Percentiles rank a stretch among this genome's conserved stretches.
phyloP scores from a whole-genome alignment of 768 basidiomycete genomes.

The Myochromella boudieri region DNA sequence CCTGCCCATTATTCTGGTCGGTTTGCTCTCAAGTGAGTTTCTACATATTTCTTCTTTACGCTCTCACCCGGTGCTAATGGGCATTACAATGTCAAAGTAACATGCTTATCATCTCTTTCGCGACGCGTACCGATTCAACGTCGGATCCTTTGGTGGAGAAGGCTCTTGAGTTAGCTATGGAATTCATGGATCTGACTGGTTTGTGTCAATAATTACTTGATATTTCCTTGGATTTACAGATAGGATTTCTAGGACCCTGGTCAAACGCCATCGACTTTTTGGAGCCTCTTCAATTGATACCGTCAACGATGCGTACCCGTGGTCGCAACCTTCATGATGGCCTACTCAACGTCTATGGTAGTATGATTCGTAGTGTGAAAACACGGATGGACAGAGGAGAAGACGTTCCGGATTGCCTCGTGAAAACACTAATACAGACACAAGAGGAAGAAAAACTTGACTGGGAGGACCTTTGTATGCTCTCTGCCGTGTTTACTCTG shows the following conservation, averaged over 20 bases:
- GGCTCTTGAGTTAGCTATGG: constrained; percentile 34
- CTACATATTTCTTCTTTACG: neutral
- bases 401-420: constrained; percentile 41
- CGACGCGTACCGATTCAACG: constrained; percentile 37
- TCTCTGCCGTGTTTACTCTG: constrained; percentile 39
- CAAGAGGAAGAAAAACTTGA: constrained; percentile 34
- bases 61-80: no score
- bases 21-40: constrained; percentile 23
- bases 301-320: constrained; percentile 33
- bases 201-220: neutral
- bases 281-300: constrained; percentile 37
- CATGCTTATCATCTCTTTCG: constrained; percentile 43
- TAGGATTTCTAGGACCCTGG: constrained; percentile 30
- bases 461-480: constrained; percentile 36
- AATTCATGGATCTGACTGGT: constrained; percentile 41
- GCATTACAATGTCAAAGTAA: constrained; percentile 27
- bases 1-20: constrained; percentile 36
- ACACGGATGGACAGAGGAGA: constrained; percentile 33
- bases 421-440: constrained; percentile 34
- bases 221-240: constrained; percentile 17
- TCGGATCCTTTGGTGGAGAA: constrained; percentile 33
- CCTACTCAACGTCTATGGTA: constrained; percentile 34
- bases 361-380: constrained; percentile 36
- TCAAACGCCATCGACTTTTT: constrained; percentile 47
- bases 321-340: constrained; percentile 36